A percentile compares a stretch with the other conserved stretches of the same genome.
Conservation (phyloP, 2,329 filamentous ascomycete genomes). For the Whalleya microplaca region DNA sequence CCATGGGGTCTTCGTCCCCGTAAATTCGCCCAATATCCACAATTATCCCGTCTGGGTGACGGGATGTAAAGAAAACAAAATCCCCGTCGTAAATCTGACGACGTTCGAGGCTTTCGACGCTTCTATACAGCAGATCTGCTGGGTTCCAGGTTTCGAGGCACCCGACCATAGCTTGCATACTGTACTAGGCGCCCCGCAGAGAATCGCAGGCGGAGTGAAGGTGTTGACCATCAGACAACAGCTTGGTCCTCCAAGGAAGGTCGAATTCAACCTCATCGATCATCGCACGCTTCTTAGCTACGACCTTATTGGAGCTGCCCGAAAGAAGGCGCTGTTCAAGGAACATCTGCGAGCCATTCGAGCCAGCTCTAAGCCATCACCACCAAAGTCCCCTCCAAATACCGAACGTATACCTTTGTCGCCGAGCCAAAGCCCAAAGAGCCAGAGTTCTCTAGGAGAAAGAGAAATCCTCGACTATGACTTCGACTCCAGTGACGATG, state of each 20-base stretch:
- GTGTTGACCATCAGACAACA: constrained; percentile 17
- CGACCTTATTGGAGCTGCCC: constrained; percentile 5
- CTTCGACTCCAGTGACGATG: constrained; percentile 18
- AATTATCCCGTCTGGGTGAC: constrained; percentile 33
- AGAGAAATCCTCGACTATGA: constrained; percentile 9
- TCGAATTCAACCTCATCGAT: constrained; percentile 12
- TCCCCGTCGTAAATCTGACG: constrained; percentile 27
- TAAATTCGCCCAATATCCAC: neutral
- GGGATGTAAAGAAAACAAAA: constrained; percentile 11
- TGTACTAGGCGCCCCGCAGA: constrained; percentile 28
- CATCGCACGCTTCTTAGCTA: constrained; percentile 11
- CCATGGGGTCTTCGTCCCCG: constrained; percentile 30
- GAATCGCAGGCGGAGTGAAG: constrained; percentile 4
- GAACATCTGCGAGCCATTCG: constrained; percentile 20
- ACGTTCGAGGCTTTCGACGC: constrained; percentile 14
- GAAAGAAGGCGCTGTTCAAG: constrained; percentile 22
- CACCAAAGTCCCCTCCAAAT: neutral
- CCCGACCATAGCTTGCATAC: constrained; percentile 28
- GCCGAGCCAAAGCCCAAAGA: constrained; percentile 3
- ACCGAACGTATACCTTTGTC: constrained; percentile 10
- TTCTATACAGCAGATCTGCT: constrained; percentile 28
- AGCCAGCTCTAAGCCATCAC: neutral
- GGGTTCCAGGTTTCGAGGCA: constrained; percentile 30
- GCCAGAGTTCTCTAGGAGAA: constrained; percentile 8
- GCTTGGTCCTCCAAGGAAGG: constrained; percentile 9